Evolutionary conservation across 768 basidiomycete genomes (phyloP).

Genomic region (Rhizopogon salebrosus): DNA sequence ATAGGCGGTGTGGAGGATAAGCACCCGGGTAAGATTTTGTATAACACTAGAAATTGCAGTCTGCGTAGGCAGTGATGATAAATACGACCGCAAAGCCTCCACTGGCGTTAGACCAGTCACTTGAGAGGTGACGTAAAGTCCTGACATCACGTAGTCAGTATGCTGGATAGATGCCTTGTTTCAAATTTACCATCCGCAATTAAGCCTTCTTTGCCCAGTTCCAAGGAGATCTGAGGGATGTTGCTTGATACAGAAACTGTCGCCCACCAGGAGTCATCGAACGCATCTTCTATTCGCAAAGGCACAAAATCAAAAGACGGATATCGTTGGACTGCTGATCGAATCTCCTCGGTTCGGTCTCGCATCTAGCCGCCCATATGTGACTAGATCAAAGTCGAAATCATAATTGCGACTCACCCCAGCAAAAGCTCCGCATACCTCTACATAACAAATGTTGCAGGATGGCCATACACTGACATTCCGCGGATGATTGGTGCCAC

Average conservation of each 20-base stretch:
- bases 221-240: conserved; percentile 32
- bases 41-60: conserved; percentile 62
- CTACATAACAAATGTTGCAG: conserved; percentile 64
- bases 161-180: not conserved
- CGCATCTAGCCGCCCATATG: conserved; percentile 35
- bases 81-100: conserved; percentile 41
- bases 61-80: conserved; percentile 67
- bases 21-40: conserved; percentile 55
- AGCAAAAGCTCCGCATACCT: conserved; percentile 55
- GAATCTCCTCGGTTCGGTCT: conserved; percentile 52
- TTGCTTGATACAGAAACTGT: conserved; percentile 31
- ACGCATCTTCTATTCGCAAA: conserved; percentile 69
- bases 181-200: conserved; percentile 21
- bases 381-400: not conserved
- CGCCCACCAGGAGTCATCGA: conserved; percentile 65
- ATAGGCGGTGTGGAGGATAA: conserved; percentile 63
- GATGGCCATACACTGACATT: conserved; percentile 58
- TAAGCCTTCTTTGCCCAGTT: conserved; percentile 51
- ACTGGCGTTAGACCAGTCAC: conserved; percentile 13
- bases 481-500: conserved; percentile 65
- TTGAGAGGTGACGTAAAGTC: conserved; percentile 13
- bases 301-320: conserved; percentile 52
- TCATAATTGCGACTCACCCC: conserved; percentile 39
- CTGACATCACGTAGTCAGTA: conserved; percentile 14
- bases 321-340: conserved; percentile 41